Evolutionary conservation across 1,284 basidiomycete genomes (phyloP), one percentile per base, ranked within the genome.

Genomic region (Cutaneotrichosporon sp.): DNA sequence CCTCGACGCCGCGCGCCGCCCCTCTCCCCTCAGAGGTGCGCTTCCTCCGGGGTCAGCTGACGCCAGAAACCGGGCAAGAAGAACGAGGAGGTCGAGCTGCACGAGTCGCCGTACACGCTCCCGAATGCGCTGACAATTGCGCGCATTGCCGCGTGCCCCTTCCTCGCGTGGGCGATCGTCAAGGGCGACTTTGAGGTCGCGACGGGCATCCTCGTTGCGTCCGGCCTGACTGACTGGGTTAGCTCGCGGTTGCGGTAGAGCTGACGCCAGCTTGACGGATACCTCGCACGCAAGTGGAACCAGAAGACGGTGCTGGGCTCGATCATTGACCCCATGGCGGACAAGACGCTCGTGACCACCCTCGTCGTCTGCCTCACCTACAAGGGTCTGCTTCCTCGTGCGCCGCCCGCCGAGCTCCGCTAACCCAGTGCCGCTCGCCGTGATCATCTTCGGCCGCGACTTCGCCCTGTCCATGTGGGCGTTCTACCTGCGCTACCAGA

Each of bases 281-380:
- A 84, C 76, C 80, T 99, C 53, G 97, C 95, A 0, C 84, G 95
- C 63, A 85, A 85, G 63, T 97, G 85, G 82, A 87, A 90, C 47
- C 89, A 93, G 88, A 84, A 81, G 53, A 89, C 91, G 11, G 92
- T 98, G 11, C 84, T 99, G 36, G 95, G 95, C 11, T 91, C 91
- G 13, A 95, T 99, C 62, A 84, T 98, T 8, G 97, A 99, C 77
- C 95, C 95, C 9, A 93, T 95, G 0, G 95, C 97, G 2, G 95
- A 99, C 84, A 99, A 99, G 81, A 84, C 87, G 25, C 82, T 99
- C 50, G 91, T 99, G 89, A 97, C 95, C 1, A 97, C 95, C 1
- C 83, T 99, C 75, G 93, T 92, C 2, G 82, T 95, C 52, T 90
- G 92, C 1, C 81, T 99, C 59, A 87, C 91, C 0, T 86, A 90